Percentiles rank a stretch among this genome's conserved stretches.
These are phyloP conservation scores for Macrolepiota dolichaula DNA, from an alignment of 768 basidiomycete genomes.

Conservation along the genomic window DNA sequence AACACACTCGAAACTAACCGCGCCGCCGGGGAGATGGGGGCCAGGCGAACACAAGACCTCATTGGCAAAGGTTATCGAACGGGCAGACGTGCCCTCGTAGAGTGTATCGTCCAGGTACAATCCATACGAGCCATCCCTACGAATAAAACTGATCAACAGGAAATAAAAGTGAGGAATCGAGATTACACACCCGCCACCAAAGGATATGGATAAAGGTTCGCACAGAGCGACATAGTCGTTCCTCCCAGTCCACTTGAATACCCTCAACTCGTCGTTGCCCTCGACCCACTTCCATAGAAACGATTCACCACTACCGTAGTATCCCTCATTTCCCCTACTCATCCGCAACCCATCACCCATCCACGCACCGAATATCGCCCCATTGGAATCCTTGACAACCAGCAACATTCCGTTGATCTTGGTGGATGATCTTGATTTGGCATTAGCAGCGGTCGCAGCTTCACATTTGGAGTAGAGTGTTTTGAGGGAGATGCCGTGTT, in stretches of 20 bases:
- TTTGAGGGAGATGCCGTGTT: slow-evolving; percentile 89
- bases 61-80: slow-evolving; percentile 86
- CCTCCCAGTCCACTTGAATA: slow-evolving; percentile 82
- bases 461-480: slow-evolving; percentile 78
- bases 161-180: slow-evolving; percentile 1
- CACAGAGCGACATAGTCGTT: slow-evolving; percentile 91
- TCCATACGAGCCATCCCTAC: slow-evolving; percentile 83
- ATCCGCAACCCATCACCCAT: slow-evolving; percentile 67
- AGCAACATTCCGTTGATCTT: slow-evolving; percentile 44
- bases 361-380: slow-evolving; percentile 78
- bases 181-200: slow-evolving; percentile 83
- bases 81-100: slow-evolving; percentile 78
- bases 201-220: slow-evolving; percentile 75
- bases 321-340: slow-evolving; percentile 60
- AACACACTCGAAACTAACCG: slow-evolving; percentile 81
- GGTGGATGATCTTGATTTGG: neutral
- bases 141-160: neutral
- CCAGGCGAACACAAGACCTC: slow-evolving; percentile 68
- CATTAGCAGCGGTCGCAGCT: slow-evolving; percentile 30
- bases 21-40: slow-evolving; percentile 36
- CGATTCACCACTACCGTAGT: slow-evolving; percentile 92
- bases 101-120: slow-evolving; percentile 84
- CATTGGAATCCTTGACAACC: slow-evolving; percentile 57
- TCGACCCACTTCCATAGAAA: slow-evolving; percentile 72
- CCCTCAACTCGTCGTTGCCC: slow-evolving; percentile 40